Conservation (phyloP, 1,284 basidiomycete species). For the Tetrapyrgos nigripes region DNA sequence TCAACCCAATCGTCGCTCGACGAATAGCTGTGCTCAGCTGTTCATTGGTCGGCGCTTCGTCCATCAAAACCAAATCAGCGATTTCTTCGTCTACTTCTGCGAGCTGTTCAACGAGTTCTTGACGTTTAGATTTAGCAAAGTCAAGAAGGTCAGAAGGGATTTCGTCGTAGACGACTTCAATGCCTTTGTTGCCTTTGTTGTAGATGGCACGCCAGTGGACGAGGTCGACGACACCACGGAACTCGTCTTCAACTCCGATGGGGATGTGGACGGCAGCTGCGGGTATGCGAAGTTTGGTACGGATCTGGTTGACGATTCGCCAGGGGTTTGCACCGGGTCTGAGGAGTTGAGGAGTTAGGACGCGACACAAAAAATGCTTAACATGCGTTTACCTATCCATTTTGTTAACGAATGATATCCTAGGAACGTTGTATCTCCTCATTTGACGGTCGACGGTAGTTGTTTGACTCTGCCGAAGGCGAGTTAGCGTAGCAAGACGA, state of each 20-base stretch:
- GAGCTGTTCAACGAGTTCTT: slow-evolving; percentile 93
- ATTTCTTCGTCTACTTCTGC: slow-evolving; percentile 97
- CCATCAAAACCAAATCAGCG: slow-evolving; percentile 91
- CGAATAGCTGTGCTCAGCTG: slow-evolving; percentile 90
- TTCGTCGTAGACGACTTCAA: slow-evolving; percentile 86
- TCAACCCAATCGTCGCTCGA: slow-evolving; percentile 86
- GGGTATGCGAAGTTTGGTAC: slow-evolving; percentile 89
- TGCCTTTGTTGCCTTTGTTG: slow-evolving; percentile 94
- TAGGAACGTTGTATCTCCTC: slow-evolving; percentile 94
- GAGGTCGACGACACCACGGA: slow-evolving; percentile 92
- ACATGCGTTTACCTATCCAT: slow-evolving; percentile 86
- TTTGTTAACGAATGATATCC: slow-evolving; percentile 98
- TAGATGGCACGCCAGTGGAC: slow-evolving; percentile 96
- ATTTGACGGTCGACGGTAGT: slow-evolving; percentile 99
- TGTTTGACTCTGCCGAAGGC: slow-evolving; percentile 83
- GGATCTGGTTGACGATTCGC: slow-evolving; percentile 93
- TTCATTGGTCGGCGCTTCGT: slow-evolving; percentile 73
- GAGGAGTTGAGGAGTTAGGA: background rate
- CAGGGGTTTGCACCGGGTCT: slow-evolving; percentile 97
- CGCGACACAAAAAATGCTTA: background rate
- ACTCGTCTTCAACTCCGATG: slow-evolving; percentile 90
- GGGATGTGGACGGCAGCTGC: slow-evolving; percentile 98
- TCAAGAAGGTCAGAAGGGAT: slow-evolving; percentile 82
- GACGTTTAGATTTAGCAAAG: slow-evolving; percentile 83
- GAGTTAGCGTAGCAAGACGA: background rate